Percentiles rank a stretch among this genome's conserved stretches.
phyloP scores from a whole-genome alignment of 2,329 filamentous ascomycete genomes.

The Clathrospora elynae region DNA sequence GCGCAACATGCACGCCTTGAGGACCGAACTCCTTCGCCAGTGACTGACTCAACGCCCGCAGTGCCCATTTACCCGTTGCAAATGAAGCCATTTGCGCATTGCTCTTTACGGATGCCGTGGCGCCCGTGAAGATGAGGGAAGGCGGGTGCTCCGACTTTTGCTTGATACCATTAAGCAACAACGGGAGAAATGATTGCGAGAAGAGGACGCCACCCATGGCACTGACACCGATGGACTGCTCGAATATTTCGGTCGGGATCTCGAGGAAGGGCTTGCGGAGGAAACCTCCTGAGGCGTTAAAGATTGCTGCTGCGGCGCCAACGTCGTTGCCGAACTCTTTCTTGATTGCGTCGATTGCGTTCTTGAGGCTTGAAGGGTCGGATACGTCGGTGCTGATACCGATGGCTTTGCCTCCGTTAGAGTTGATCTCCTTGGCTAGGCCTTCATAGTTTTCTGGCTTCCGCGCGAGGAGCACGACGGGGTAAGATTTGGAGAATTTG shows the following conservation, averaged over 20 bases:
- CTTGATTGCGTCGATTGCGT: slow-evolving; percentile 67
- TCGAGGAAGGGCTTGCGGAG: slow-evolving; percentile 66
- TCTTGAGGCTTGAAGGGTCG: slow-evolving; percentile 59
- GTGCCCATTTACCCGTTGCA: slow-evolving; percentile 78
- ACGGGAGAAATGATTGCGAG: slow-evolving; percentile 71
- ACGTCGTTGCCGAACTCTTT: slow-evolving; percentile 61
- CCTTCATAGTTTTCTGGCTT: slow-evolving; percentile 66
- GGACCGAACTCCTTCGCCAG: slow-evolving; percentile 84
- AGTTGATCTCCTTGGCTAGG: slow-evolving; percentile 72
- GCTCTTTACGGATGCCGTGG: slow-evolving; percentile 78
- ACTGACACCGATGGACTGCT: slow-evolving; percentile 54
- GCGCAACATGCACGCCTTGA: slow-evolving; percentile 79
- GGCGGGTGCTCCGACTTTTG: slow-evolving; percentile 66
- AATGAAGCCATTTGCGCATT: slow-evolving; percentile 73
- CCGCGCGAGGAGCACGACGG: slow-evolving; percentile 76
- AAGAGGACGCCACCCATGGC: slow-evolving; percentile 74
- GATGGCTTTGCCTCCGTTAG: slow-evolving; percentile 69
- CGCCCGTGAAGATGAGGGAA: slow-evolving; percentile 82
- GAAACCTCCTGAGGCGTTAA: slow-evolving; percentile 68
- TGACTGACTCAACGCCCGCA: slow-evolving; percentile 73
- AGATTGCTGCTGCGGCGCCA: slow-evolving; percentile 64
- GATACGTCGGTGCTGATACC: slow-evolving; percentile 71
- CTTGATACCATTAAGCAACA: slow-evolving; percentile 66
- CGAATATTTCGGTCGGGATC: slow-evolving; percentile 63
- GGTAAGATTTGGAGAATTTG: slow-evolving; percentile 67